Percentiles rank a stretch among this genome's conserved stretches.
These are phyloP conservation scores for Boletus rubroflammeus DNA, from an alignment of 768 basidiomycete genomes.

Conservation along the genomic window DNA sequence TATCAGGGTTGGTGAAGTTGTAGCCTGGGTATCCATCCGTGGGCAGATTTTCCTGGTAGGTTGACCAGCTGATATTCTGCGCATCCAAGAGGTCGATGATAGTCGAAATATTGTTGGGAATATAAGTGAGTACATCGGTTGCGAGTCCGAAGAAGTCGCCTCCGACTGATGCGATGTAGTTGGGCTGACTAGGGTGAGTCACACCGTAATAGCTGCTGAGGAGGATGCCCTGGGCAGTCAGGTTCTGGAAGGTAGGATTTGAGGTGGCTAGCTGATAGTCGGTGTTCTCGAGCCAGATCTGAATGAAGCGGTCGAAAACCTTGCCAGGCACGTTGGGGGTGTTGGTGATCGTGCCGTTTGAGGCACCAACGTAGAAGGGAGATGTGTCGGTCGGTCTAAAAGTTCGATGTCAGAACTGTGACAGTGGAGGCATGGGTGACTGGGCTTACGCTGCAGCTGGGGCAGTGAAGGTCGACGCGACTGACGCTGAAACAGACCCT, in stretches of 20 bases:
- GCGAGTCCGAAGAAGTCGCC: conserved; percentile 54
- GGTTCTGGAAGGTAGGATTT: conserved; percentile 29
- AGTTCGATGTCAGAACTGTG: neutral
- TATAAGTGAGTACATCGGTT: conserved; percentile 32
- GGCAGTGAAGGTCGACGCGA: conserved; percentile 26
- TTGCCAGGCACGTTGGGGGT: conserved; percentile 37
- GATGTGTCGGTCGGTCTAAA: conserved; percentile 29
- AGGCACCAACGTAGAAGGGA: conserved; percentile 40
- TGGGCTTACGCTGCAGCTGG: conserved; percentile 28
- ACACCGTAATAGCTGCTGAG: conserved; percentile 45
- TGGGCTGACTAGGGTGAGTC: conserved; percentile 62
- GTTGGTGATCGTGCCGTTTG: conserved; percentile 43
- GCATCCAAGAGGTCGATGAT: conserved; percentile 58
- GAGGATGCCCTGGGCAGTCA: conserved; percentile 49
- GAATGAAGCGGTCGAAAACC: conserved; percentile 46
- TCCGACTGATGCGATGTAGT: conserved; percentile 46
- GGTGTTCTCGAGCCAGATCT: conserved; percentile 66
- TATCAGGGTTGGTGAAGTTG: conserved; percentile 30
- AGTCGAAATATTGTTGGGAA: conserved; percentile 50
- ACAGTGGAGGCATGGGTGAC: neutral
- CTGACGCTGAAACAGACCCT: conserved; percentile 21
- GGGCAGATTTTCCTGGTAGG: conserved; percentile 61
- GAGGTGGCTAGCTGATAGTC: conserved; percentile 39
- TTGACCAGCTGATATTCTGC: conserved; percentile 55
- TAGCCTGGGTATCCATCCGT: conserved; percentile 44